A percentile compares a stretch with the other conserved stretches of the same genome.
These are phyloP conservation scores for Nemania serpens DNA, from an alignment of 2,329 filamentous ascomycete species.

Conservation along the genomic window DNA sequence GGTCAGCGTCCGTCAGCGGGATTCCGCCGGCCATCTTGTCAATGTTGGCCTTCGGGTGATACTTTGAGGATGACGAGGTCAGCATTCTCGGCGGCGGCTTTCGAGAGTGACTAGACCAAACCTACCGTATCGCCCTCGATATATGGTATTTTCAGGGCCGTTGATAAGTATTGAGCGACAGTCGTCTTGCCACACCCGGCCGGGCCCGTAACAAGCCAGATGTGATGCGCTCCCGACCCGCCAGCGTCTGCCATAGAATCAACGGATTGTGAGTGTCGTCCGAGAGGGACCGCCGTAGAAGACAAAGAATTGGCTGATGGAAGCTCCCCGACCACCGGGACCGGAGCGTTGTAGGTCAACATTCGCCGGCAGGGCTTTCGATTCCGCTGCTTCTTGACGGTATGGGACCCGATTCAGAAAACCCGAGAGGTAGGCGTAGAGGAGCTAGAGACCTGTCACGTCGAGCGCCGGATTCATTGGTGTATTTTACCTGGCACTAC, in stretches of 20 bases:
- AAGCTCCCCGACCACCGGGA: slow-evolving; percentile 49
- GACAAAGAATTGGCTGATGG: slow-evolving; percentile 41
- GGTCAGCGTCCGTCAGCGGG: slow-evolving; percentile 88
- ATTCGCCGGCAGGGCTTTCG: slow-evolving; percentile 40
- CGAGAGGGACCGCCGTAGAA: slow-evolving; percentile 37
- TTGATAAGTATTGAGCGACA: slow-evolving; percentile 68
- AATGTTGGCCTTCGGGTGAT: slow-evolving; percentile 77
- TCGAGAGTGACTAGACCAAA: not conserved
- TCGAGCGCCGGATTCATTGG: not conserved
- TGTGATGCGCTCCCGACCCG: slow-evolving; percentile 61
- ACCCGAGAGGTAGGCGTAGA: not conserved
- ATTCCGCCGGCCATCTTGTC: slow-evolving; percentile 88
- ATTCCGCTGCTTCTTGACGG: not conserved
- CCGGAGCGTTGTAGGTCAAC: slow-evolving; percentile 56
- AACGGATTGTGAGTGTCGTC: slow-evolving; percentile 38
- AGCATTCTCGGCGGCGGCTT: not conserved
- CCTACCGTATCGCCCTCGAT: slow-evolving; percentile 79
- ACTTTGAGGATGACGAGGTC: slow-evolving; percentile 52
- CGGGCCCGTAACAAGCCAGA: slow-evolving; percentile 80
- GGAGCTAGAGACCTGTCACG: slow-evolving; percentile 1
- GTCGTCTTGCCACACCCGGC: slow-evolving; percentile 82
- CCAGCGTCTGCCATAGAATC: slow-evolving; percentile 38
- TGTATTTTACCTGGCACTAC: slow-evolving; percentile 1
- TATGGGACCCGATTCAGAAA: not conserved
- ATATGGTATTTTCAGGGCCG: slow-evolving; percentile 68